These are phyloP conservation scores for Mortierella sp. DNA, from an alignment of 371 early-diverging fungal genomes.

Conservation along the genomic window DNA sequence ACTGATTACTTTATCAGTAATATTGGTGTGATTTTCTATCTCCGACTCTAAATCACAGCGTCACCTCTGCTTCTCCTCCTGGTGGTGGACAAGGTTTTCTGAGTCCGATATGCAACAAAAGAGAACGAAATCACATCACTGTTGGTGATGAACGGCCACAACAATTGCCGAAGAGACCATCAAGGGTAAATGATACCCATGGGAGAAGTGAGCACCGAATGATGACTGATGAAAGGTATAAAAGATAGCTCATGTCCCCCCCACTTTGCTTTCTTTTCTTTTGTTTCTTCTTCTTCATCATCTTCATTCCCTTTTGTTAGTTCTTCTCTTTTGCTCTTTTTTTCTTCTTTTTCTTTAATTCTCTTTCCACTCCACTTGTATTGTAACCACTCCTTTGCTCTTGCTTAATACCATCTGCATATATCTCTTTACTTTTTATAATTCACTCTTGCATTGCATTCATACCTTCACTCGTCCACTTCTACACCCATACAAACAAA, in stretches of 20 bases:
- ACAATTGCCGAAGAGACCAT: neutral
- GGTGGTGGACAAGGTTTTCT: neutral
- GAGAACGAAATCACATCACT: neutral
- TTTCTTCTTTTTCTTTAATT: conserved; percentile 11
- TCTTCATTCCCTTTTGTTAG: neutral
- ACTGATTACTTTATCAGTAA: neutral
- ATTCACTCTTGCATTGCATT: neutral
- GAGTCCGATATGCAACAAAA: neutral
- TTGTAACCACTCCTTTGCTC: conserved; percentile 5
- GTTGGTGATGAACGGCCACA: neutral
- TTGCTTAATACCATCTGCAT: conserved; percentile 15
- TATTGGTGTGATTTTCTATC: neutral
- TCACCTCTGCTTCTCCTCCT: neutral
- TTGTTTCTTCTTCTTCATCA: neutral
- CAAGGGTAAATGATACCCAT: conserved; percentile 10
- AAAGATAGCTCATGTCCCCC: neutral
- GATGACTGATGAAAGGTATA: conserved; percentile 10
- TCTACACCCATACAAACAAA: neutral
- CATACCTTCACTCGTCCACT: too few species aligned
- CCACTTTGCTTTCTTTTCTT: neutral
- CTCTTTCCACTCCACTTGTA: conserved; percentile 5
- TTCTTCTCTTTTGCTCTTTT: conserved; percentile 2
- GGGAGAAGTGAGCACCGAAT: conserved; percentile 1
- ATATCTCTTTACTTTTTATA: neutral
- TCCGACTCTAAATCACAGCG: neutral